Base-by-base conservation (phyloP, 2,329 filamentous ascomycete species). In the Ophiostoma sp. region DNA sequence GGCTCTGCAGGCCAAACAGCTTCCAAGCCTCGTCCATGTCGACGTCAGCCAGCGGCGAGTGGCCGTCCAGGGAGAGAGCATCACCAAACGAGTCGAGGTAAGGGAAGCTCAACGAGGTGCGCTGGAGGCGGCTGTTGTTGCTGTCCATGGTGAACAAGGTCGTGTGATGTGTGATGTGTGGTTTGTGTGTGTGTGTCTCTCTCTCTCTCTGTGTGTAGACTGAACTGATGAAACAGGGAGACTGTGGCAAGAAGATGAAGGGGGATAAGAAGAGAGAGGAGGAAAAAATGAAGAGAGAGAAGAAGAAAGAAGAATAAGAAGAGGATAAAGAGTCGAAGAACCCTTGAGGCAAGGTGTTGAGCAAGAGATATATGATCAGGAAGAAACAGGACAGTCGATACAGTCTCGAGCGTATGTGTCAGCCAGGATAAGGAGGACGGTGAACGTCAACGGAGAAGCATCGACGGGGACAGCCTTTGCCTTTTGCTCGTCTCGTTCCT, bases 1-100 rank as follows among this genome's bases (percentile, higher is more conserved):
- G 73, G 33, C 69, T 75, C 70, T 76, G 76, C 15, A 74, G n/a
- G 17, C 63, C 73, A 42, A 77, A 72, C 33, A 71, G 25, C 59
- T 75, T 75, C 76, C 76, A 77, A 11, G 57, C 63, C 9, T 72
- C 69, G 50, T 75, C 75, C 50, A 76, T 69, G 52, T 73, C 70
- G 69, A 69, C 59, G 28, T 74, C 72, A 19, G 22, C 69, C 5
- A 75, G 70, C 2, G 52, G 50, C 15, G 55, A 25, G 25, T 71
- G 72, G 15, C 66, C 70, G 7, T 55, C 50, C 6, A 75, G 70
- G 2, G 72, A 28, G 52, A 74, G 55, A 7, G 68, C 33, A 42
- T 76, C 74, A 28, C 39, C 19, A 25, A 72, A 76, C 11, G 59
- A 70, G 15, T 55, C 63, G 12, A 75, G 39, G 25, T 68, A 75